Evolutionary conservation across 768 basidiomycete genomes (phyloP).

Genomic region (Kwoniella botswanensis): DNA sequence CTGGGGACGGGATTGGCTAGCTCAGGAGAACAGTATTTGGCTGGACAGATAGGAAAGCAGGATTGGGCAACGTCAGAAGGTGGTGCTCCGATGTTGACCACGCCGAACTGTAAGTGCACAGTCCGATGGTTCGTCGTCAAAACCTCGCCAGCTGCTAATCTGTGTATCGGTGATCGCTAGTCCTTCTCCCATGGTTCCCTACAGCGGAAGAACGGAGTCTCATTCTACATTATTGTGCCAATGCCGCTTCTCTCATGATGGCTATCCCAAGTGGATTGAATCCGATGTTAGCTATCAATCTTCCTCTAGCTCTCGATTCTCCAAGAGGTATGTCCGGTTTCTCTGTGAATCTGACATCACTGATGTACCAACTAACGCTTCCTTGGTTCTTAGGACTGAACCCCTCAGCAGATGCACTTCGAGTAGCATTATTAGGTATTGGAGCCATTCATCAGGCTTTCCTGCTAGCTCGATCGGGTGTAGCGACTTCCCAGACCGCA

Average conservation of each 20-base stretch:
- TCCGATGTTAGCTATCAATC: constrained; percentile 61
- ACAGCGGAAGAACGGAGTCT: constrained; percentile 54
- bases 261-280: constrained; percentile 61
- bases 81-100: constrained; percentile 39
- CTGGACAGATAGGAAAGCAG: constrained; percentile 20
- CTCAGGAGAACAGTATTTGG: constrained; percentile 13
- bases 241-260: constrained; percentile 63
- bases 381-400: constrained; percentile 49
- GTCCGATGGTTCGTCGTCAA: not conserved
- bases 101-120: constrained; percentile 45
- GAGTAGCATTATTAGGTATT: constrained; percentile 60
- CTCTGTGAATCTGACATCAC: not conserved
- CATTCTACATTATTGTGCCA: constrained; percentile 60
- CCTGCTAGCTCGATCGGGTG: constrained; percentile 58
- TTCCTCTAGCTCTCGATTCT: constrained; percentile 61
- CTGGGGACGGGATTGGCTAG: constrained; percentile 3
- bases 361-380: not conserved
- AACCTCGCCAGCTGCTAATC: not conserved
- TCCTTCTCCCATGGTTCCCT: constrained; percentile 57
- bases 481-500: constrained; percentile 41
- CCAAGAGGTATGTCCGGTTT: constrained; percentile 44
- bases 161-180: constrained; percentile 15
- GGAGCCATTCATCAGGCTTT: constrained; percentile 62
- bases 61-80: constrained; percentile 25
- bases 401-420: constrained; percentile 60